A percentile compares a stretch with the other conserved stretches of the same genome.
These are phyloP conservation scores for Trypanosoma theileri DNA, from an alignment of 208 protist species.

Conservation along the genomic window DNA sequence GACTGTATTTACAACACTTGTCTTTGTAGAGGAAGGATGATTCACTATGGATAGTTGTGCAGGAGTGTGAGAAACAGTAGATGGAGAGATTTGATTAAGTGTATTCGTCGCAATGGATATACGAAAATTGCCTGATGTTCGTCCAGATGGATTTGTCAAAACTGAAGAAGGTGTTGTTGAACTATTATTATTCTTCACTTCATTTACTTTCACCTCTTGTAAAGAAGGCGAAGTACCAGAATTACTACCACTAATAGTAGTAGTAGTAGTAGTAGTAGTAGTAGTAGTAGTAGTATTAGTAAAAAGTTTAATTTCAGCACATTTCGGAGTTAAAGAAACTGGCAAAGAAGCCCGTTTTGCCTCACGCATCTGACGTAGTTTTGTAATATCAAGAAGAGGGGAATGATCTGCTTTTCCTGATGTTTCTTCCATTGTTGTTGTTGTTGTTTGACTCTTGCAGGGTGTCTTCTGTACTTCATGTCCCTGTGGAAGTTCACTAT, in stretches of 20 bases:
- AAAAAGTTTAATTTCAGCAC: not conserved
- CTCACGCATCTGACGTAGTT: constrained; percentile 21
- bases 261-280: not conserved
- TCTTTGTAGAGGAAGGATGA: not conserved
- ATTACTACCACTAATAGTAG: not conserved
- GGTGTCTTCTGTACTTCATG: not conserved
- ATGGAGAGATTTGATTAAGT: not conserved
- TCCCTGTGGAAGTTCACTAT: not conserved
- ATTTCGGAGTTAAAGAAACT: not conserved
- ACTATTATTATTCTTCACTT: not conserved
- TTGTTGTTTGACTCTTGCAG: not conserved
- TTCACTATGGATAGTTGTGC: too few relatives aligned
- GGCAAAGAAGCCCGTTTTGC: not conserved
- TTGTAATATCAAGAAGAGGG: constrained; percentile 26
- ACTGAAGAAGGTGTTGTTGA: not conserved
- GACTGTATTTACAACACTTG: not conserved
- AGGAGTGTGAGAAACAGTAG: not conserved
- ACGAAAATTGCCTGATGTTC: too few relatives aligned
- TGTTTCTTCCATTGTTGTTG: not conserved
- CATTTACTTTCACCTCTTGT: not conserved
- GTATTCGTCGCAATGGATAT: too few relatives aligned
- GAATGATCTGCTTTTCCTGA: not conserved
- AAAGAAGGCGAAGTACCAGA: not conserved
- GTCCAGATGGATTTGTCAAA: too few relatives aligned
- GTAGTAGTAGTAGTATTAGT: not conserved